Evolutionary conservation across 2,329 filamentous ascomycete species (phyloP).

Genomic region (Aciculosporium take): DNA sequence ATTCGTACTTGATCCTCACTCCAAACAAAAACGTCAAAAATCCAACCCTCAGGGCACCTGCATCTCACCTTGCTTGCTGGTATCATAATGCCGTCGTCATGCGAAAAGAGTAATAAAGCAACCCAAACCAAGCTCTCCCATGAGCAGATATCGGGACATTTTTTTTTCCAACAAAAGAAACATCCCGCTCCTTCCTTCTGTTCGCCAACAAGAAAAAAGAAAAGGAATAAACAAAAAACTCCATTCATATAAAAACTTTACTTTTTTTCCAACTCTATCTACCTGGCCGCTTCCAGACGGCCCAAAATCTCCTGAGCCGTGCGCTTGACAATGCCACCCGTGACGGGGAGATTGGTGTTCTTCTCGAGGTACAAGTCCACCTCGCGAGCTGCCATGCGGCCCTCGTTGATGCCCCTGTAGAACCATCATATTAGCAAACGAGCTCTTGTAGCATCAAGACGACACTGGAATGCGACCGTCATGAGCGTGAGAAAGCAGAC

Average conservation of each 20-base stretch:
- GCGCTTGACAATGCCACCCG: slow-evolving; percentile 82
- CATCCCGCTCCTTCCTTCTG: no score
- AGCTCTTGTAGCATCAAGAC: not conserved
- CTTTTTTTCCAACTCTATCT: not conserved
- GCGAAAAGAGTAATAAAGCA: not conserved
- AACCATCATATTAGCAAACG: not conserved
- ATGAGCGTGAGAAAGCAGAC: slow-evolving; percentile 17
- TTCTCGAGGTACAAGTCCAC: slow-evolving; percentile 78
- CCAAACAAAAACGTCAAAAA: not conserved
- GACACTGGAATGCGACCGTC: not conserved
- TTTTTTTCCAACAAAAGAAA: not conserved
- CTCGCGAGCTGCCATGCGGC: slow-evolving; percentile 81
- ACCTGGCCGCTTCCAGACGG: slow-evolving; percentile 9
- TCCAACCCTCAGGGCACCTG: not conserved
- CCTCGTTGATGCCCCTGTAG: slow-evolving; percentile 84
- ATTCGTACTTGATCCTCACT: not conserved
- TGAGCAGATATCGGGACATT: not conserved
- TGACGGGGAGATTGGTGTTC: slow-evolving; percentile 68
- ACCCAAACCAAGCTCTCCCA: not conserved
- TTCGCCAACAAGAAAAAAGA: not conserved
- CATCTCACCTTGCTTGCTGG: slow-evolving; percentile 7
- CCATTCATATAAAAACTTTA: not conserved
- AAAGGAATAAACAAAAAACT: not conserved
- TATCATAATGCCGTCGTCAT: slow-evolving; percentile 7
- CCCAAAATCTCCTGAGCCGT: slow-evolving; percentile 56